These are phyloP conservation scores for Iberis pinnata DNA, from an alignment of 345 rosid genomes.

Conservation along the genomic window DNA sequence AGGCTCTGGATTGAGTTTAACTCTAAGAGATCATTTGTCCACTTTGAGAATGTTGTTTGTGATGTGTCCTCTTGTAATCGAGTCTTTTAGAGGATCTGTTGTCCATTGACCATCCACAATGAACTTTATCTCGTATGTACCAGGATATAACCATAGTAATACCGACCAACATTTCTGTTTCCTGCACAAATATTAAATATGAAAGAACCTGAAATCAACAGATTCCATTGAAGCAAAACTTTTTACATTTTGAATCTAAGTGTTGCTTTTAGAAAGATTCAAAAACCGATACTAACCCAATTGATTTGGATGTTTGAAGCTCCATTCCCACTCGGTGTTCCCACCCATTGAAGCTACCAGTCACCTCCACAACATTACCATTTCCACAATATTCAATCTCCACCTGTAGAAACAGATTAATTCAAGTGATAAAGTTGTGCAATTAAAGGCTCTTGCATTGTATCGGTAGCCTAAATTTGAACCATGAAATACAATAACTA, in stretches of 20 bases:
- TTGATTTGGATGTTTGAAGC: conserved; percentile 41
- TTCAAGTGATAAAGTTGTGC: no score
- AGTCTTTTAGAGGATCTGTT: conserved; percentile 56
- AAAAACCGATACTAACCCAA: conserved; percentile 25
- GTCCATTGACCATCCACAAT: conserved; percentile 80
- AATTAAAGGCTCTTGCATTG: not conserved
- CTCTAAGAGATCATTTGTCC: conserved; percentile 31
- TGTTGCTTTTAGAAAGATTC: no score
- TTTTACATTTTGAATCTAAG: no score
- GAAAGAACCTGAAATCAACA: conserved; percentile 10
- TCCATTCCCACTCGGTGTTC: conserved; percentile 72
- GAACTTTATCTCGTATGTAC: conserved; percentile 83
- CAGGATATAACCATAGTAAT: conserved; percentile 92
- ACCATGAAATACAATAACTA: not conserved
- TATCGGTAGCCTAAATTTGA: not conserved
- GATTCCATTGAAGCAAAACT: no score
- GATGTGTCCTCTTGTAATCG: conserved; percentile 46
- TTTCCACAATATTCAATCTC: conserved; percentile 63
- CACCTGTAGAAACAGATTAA: conserved; percentile 40
- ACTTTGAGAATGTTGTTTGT: conserved; percentile 74
- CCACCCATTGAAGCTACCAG: conserved; percentile 98
- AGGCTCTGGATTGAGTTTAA: no score
- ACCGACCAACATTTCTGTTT: conserved; percentile 61
- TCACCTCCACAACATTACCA: conserved; percentile 78
- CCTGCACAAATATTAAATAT: conserved; percentile 23